phyloP scores from a whole-genome alignment of 306 rosid genomes.

The Quercus rubra region DNA sequence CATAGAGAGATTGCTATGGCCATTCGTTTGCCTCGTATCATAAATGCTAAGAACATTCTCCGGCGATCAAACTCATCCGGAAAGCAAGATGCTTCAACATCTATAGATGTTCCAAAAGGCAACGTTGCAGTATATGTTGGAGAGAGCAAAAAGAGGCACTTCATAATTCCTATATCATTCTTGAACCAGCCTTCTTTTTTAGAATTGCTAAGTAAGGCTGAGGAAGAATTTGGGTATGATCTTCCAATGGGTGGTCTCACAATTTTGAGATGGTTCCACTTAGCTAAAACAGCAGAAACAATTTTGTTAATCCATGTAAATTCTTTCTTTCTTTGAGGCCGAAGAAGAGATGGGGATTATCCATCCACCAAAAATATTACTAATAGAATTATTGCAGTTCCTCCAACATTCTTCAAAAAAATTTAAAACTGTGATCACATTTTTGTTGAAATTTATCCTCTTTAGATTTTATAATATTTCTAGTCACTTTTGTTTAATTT shows the following conservation, averaged over 20 bases:
- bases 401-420: too few species aligned
- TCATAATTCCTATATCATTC: constrained; percentile 38
- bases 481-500: too few species aligned
- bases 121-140: constrained; percentile 45
- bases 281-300: too few species aligned
- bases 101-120: constrained; percentile 42
- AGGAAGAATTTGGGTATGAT: constrained; percentile 48
- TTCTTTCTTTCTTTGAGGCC: too few species aligned
- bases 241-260: constrained; percentile 63
- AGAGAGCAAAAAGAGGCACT: constrained; percentile 31
- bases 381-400: too few species aligned
- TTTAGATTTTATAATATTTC: too few species aligned
- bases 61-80: neutral
- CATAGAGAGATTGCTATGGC: constrained; percentile 10
- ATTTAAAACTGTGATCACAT: too few species aligned
- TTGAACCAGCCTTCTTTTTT: constrained; percentile 42
- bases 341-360: too few species aligned
- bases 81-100: constrained; percentile 7
- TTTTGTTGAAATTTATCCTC: too few species aligned
- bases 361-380: too few species aligned
- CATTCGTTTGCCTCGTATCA: constrained; percentile 14
- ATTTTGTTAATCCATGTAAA: too few species aligned
- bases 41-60: constrained; percentile 10
- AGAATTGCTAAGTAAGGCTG: constrained; percentile 28
- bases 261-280: neutral